A percentile compares a stretch with the other conserved stretches of the same genome.
Conservation (phyloP, 2,329 filamentous ascomycete species). For the Ascochyta clinopodiicola region DNA sequence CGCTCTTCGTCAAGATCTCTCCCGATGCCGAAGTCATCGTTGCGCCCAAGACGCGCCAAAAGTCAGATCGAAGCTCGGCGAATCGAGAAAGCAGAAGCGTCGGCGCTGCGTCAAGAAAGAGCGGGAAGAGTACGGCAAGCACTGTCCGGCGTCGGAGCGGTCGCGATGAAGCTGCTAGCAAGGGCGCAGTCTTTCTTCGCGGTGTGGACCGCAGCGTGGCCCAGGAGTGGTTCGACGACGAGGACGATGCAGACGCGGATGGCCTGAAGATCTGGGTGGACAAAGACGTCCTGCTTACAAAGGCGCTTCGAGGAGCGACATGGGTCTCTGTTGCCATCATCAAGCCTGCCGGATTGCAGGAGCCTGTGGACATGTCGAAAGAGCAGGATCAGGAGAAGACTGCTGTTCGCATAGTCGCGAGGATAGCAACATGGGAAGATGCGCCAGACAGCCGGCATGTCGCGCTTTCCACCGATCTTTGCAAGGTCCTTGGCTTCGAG, state of each 20-base stretch:
- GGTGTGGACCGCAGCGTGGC: constrained; percentile 75
- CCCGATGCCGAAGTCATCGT: constrained; percentile 97
- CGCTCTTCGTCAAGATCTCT: constrained; percentile 88
- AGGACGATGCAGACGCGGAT: constrained; percentile 54
- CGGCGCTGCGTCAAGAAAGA: constrained; percentile 78
- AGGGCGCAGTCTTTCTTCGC: constrained; percentile 75
- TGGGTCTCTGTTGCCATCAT: constrained; percentile 88
- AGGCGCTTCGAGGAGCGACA: constrained; percentile 75
- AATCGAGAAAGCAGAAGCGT: constrained; percentile 78
- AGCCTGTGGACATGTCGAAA: constrained; percentile 73
- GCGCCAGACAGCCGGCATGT: constrained; percentile 81
- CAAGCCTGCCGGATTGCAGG: constrained; percentile 77
- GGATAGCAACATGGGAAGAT: constrained; percentile 80
- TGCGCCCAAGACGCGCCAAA: constrained; percentile 86
- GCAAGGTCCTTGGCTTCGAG: constrained; percentile 72
- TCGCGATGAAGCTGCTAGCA: constrained; percentile 69
- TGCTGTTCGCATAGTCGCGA: constrained; percentile 75
- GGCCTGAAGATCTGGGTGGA: constrained; percentile 85
- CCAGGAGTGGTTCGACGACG: constrained; percentile 79
- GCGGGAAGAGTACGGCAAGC: constrained; percentile 76
- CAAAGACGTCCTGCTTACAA: constrained; percentile 73
- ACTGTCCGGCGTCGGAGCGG: constrained; percentile 67
- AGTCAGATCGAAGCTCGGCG: constrained; percentile 65
- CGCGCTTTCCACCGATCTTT: constrained; percentile 79
- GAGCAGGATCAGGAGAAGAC: constrained; percentile 66